Base-by-base conservation (phyloP, 1,139 yeast species). In the Candida labiduridarum region DNA sequence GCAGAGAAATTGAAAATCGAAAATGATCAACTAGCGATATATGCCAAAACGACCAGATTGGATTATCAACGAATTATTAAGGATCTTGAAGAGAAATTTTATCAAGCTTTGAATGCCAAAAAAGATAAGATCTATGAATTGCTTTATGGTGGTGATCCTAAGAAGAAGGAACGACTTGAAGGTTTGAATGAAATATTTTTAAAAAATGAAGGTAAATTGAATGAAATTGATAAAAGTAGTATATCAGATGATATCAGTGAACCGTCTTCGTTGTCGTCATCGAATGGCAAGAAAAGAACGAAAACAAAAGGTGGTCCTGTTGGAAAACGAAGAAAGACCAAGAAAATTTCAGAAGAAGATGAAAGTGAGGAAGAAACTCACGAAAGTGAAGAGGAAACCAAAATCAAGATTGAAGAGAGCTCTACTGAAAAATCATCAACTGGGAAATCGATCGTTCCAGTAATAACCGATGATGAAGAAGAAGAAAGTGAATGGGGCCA, bases 1-100 rank as follows among this genome's bases (percentile, higher is more conserved):
- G 33, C 55, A 25, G 53, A 48, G 8, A 30, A 49, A 15, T 46
- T 56, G 41, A 51, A 54, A 38, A 45, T 55, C 7, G 59, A 62
- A 7, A 55, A 54, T 16, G 51, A 44, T 8, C 36, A 47, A 11
- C 49, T 63, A 29, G 58, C 57, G n/a, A 46, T 49, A n/a, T 60
- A 59, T 41, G 58, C 60, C 33, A 59, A 57, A 19, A 52, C 50
- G 18, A 54, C 62, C 48, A 61, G 59, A 35, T 44, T 43, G 5
- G 73, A 74, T 42, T 68, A 68, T 52, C 51, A 63, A 14, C 38
- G 39, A 15, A 67, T 76, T 3, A 54, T 70, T 2, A 52, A 58
- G 2, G 79, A 76, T 56, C 49, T 75, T 33, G 72, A 73, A 51
- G 63, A 60, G 50, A 71, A 73, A 54, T 74, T 74, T 48, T 69